These are phyloP conservation scores for Linnemannia hyalina DNA, from an alignment of 192 early-diverging fungal genomes.

Conservation along the genomic window DNA sequence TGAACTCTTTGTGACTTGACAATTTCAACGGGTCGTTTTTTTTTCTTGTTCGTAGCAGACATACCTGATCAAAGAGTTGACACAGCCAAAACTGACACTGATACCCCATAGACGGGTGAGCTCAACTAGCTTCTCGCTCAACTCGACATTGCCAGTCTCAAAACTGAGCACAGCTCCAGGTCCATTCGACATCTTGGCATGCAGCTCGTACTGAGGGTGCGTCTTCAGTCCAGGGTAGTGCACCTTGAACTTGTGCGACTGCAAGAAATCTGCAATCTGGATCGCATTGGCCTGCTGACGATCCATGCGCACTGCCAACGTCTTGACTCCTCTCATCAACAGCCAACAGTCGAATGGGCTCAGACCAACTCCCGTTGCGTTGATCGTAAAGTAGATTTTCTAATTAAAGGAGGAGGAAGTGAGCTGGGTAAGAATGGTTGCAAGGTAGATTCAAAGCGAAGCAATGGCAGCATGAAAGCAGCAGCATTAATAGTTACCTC, in stretches of 20 bases:
- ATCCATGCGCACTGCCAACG: conserved; percentile 96
- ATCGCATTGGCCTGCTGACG: conserved; percentile 89
- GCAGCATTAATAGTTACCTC: conserved; percentile 64
- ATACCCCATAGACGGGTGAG: conserved; percentile 89
- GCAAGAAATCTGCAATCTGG: conserved; percentile 85
- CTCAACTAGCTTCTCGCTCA: conserved; percentile 87
- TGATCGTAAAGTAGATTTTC: conserved; percentile 94
- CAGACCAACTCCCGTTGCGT: conserved; percentile 91
- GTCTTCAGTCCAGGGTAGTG: conserved; percentile 88
- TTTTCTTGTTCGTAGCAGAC: background rate
- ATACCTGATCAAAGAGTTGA: conserved; percentile 95
- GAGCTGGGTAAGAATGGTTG: conserved; percentile 13
- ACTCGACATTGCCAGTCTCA: conserved; percentile 87
- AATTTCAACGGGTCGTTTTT: background rate
- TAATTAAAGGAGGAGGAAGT: conserved; percentile 28
- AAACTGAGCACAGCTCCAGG: conserved; percentile 97
- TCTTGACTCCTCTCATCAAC: conserved; percentile 94
- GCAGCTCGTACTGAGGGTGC: conserved; percentile 89
- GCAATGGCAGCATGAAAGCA: background rate
- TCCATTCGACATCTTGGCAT: conserved; percentile 82
- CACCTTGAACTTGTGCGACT: conserved; percentile 85
- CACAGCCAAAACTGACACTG: conserved; percentile 97
- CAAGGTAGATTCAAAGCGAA: background rate
- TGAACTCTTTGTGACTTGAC: background rate
- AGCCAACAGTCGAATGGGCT: conserved; percentile 95